These are phyloP conservation scores for Crotalaria pallida DNA, from an alignment of 306 rosid species.

Conservation along the genomic window DNA sequence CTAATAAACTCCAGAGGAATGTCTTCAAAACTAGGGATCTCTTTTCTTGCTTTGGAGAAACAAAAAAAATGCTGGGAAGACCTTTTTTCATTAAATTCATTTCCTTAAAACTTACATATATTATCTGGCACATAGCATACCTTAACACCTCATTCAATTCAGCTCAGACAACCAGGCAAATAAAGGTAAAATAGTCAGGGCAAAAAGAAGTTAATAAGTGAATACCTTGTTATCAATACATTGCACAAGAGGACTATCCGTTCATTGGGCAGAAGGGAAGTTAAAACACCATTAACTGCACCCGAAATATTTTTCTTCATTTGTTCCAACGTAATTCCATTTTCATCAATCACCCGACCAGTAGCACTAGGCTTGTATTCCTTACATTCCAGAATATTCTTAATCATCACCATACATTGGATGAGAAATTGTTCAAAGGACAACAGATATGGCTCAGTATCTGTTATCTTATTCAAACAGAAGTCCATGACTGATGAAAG, in stretches of 20 bases:
- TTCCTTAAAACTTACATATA: background rate
- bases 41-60: background rate
- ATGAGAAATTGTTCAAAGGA: constrained; percentile 88
- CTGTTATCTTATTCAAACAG: constrained; percentile 83
- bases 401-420: constrained; percentile 94
- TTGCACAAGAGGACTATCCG: constrained; percentile 67
- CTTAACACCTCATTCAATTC: constrained; percentile 16
- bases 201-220: constrained; percentile 9
- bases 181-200: constrained; percentile 9
- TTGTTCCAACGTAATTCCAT: constrained; percentile 65
- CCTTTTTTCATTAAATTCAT: background rate
- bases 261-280: constrained; percentile 77
- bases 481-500: constrained; percentile 74
- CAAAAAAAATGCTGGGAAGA: background rate
- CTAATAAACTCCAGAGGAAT: background rate
- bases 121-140: background rate
- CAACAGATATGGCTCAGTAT: constrained; percentile 65
- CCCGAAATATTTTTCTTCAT: constrained; percentile 78
- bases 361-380: constrained; percentile 84
- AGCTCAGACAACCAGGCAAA: constrained; percentile 25
- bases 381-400: constrained; percentile 83
- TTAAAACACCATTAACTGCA: constrained; percentile 72
- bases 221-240: constrained; percentile 78
- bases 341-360: constrained; percentile 92
- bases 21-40: background rate